Percentiles rank a stretch among this genome's conserved stretches.
Conservation (phyloP, 2,329 filamentous ascomycete species). For the Xylaria sp. region DNA sequence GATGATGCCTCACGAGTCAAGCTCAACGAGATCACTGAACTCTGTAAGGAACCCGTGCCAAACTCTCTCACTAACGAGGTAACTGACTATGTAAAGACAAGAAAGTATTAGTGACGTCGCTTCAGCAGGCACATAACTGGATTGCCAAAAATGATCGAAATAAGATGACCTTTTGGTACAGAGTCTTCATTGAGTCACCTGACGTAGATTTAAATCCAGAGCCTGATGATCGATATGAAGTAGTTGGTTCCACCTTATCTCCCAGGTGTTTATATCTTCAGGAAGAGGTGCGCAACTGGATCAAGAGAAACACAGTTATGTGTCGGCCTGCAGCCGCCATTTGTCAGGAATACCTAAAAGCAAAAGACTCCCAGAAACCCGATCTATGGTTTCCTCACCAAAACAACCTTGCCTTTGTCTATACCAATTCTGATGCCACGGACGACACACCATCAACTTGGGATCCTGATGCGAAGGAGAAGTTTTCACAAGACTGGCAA, state of each 20-base stretch:
- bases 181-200: conserved; percentile 68
- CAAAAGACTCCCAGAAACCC: conserved; percentile 60
- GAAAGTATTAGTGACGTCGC: conserved; percentile 71
- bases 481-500: conserved; percentile 67
- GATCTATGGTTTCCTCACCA: conserved; percentile 62
- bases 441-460: conserved; percentile 61
- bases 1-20: conserved; percentile 68
- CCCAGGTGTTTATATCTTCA: conserved; percentile 69
- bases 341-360: conserved; percentile 65
- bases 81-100: conserved; percentile 61
- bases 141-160: conserved; percentile 75
- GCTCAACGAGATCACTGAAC: conserved; percentile 71
- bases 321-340: conserved; percentile 66
- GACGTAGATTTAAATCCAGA: conserved; percentile 60
- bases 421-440: conserved; percentile 58
- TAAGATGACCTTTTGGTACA: conserved; percentile 77
- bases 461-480: conserved; percentile 64
- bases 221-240: conserved; percentile 62
- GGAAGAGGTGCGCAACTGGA: conserved; percentile 70
- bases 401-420: conserved; percentile 66
- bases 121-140: conserved; percentile 77
- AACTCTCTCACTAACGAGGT: not conserved
- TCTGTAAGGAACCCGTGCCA: conserved; percentile 60
- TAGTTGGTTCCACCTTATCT: conserved; percentile 60
- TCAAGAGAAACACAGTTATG: conserved; percentile 69